Base-by-base conservation (phyloP, 108 stramenopile species). In the Pseudonitzschia multiseries region DNA sequence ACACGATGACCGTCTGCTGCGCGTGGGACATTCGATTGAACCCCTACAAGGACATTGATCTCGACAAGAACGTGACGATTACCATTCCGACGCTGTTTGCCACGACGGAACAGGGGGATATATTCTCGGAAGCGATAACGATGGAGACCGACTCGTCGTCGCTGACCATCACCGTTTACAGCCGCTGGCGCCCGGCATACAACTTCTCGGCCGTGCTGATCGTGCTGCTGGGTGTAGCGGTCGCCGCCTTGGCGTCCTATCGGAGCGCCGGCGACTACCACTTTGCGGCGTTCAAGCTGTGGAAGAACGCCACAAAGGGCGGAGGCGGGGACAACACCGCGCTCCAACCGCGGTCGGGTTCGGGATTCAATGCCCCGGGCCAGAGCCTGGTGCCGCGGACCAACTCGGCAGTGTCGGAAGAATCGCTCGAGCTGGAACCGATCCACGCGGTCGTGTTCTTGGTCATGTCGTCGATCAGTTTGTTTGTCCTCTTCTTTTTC, bases 401-500 rank as follows among this genome's bases (percentile, higher is more conserved):
- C 21, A 48, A 44, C 44, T 28, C 17, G 8, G 17, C 77, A 51
- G 9, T 70, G 31, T 51, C 71, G 43, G 85, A 82, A 71, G 87
- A 90, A 77, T 72, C 74, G 17, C 51, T 96, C 70, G 96, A 96
- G 51, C 57, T 98, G 66, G 83, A 82, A 66, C 83, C 87, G 0
- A 69, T 72, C 10, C 97, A 96, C 78, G 93, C 93, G 5, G 28
- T 96, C 36, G 77, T 87, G 12, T 94, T 98, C 69, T 71, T 96
- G 21, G 54, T 91, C 41, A 83, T 92, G 76, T 85, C 95, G 21
- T 90, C 86, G 12, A 78, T 77, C 27, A 76, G 89, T 66, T 78
- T 98, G 62, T 71, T 96, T 15, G 74, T 95, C 24, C 81, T 98
- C 2, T 98, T 95, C 72, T 93, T 87, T 78, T 88, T 97, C 78